These are phyloP conservation scores for Cinchona pubescens DNA, from an alignment of 257 asterid genomes.

Conservation along the genomic window DNA sequence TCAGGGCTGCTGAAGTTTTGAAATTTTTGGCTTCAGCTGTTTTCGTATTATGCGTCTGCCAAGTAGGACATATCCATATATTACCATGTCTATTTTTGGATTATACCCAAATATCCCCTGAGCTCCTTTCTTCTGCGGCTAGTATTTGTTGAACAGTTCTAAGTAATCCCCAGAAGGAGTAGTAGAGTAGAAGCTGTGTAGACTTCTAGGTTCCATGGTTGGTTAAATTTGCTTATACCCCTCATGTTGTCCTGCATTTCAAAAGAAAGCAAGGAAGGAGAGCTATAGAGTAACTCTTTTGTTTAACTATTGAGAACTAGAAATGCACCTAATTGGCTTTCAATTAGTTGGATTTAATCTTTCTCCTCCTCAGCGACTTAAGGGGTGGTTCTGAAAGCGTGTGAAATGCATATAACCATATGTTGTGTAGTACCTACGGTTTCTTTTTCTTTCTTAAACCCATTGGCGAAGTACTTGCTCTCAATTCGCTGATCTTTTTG, in stretches of 20 bases:
- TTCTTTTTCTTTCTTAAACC: neutral
- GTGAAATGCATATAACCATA: neutral
- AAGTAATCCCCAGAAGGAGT: neutral
- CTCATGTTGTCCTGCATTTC: neutral
- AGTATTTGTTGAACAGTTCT: neutral
- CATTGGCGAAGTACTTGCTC: neutral
- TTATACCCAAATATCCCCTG: neutral
- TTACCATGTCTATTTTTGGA: neutral
- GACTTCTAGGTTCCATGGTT: neutral
- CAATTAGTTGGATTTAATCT: neutral
- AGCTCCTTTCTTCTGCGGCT: neutral
- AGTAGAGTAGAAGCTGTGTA: neutral
- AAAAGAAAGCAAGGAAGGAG: neutral
- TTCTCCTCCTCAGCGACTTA: neutral
- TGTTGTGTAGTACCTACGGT: neutral
- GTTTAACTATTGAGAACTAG: neutral
- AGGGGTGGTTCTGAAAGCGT: neutral
- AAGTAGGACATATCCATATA: neutral
- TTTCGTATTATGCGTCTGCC: neutral
- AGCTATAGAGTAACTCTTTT: neutral
- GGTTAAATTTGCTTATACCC: neutral
- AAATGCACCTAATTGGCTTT: neutral
- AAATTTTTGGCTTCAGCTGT: neutral
- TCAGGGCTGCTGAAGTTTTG: neutral
- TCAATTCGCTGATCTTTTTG: neutral